Evolutionary conservation across 495 filamentous ascomycete genomes (phyloP).

Genomic region (Penicillium silybi): DNA sequence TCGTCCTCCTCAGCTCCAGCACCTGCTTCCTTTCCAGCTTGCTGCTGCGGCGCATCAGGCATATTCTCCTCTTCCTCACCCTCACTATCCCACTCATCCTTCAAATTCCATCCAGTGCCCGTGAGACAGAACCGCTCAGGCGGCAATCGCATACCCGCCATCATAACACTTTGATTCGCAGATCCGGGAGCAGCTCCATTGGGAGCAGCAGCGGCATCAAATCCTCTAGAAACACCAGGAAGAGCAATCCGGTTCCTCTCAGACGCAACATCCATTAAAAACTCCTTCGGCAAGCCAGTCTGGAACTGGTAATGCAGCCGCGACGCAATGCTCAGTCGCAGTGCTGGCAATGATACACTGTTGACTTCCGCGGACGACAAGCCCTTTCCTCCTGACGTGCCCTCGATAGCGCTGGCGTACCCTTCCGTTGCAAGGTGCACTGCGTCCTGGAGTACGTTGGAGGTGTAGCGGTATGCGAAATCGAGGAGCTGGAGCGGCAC

Average conservation of each 20-base stretch:
- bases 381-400: conserved; percentile 19
- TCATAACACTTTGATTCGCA: conserved; percentile 34
- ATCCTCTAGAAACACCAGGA: conserved; percentile 72
- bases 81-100: conserved; percentile 69
- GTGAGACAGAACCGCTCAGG: conserved; percentile 89
- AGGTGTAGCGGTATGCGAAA: conserved; percentile 85
- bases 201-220: conserved; percentile 24
- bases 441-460: conserved; percentile 46
- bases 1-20: conserved; percentile 34
- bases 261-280: conserved; percentile 73
- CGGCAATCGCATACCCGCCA: conserved; percentile 75
- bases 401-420: conserved; percentile 37
- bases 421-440: conserved; percentile 53
- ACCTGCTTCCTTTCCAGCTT: conserved; percentile 10
- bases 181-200: conserved; percentile 3
- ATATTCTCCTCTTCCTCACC: conserved; percentile 52
- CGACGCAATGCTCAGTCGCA: conserved; percentile 62
- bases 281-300: conserved; percentile 73
- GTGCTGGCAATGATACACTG: conserved; percentile 50
- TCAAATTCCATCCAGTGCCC: conserved; percentile 77
- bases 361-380: conserved; percentile 32
- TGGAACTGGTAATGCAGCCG: conserved; percentile 64
- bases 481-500: conserved; percentile 93
- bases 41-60: conserved; percentile 29
- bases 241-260: conserved; percentile 78